Percentiles rank a stretch among this genome's conserved stretches.
These are phyloP conservation scores for Colletotrichum sp. DNA, from an alignment of 2,329 filamentous ascomycete species.

Conservation along the genomic window DNA sequence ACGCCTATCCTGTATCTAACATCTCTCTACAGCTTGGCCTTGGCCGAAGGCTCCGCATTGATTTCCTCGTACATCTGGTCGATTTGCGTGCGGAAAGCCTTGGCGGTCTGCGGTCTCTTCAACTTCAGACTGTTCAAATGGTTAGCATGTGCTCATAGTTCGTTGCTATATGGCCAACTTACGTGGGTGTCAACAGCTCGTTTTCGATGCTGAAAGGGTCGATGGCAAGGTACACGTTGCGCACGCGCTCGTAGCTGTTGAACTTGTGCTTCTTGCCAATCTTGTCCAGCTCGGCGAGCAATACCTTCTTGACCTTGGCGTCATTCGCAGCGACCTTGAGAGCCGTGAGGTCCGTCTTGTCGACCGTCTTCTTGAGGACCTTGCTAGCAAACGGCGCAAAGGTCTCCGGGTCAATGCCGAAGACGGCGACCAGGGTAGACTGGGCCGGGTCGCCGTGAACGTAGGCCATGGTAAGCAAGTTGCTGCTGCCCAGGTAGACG, in stretches of 20 bases:
- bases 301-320: conserved; percentile 73
- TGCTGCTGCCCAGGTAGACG: conserved; percentile 83
- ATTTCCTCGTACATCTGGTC: conserved; percentile 64
- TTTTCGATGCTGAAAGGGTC: conserved; percentile 96
- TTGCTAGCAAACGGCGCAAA: conserved; percentile 85
- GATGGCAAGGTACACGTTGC: conserved; percentile 74
- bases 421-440: conserved; percentile 82
- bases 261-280: conserved; percentile 87
- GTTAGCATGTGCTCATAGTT: conserved; percentile 20
- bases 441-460: conserved; percentile 90
- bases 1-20: not conserved
- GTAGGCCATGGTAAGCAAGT: conserved; percentile 79
- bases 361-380: conserved; percentile 72
- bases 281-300: conserved; percentile 78
- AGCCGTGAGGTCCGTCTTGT: conserved; percentile 67
- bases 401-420: conserved; percentile 83
- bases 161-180: conserved; percentile 46
- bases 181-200: conserved; percentile 87
- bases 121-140: conserved; percentile 57
- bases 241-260: conserved; percentile 87
- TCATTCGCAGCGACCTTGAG: conserved; percentile 72
- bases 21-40: conserved; percentile 49
- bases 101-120: conserved; percentile 62
- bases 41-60: conserved; percentile 41
- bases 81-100: conserved; percentile 58